phyloP scores from a whole-genome alignment of 805 yeast species.

The Lipomyces yamadae region DNA sequence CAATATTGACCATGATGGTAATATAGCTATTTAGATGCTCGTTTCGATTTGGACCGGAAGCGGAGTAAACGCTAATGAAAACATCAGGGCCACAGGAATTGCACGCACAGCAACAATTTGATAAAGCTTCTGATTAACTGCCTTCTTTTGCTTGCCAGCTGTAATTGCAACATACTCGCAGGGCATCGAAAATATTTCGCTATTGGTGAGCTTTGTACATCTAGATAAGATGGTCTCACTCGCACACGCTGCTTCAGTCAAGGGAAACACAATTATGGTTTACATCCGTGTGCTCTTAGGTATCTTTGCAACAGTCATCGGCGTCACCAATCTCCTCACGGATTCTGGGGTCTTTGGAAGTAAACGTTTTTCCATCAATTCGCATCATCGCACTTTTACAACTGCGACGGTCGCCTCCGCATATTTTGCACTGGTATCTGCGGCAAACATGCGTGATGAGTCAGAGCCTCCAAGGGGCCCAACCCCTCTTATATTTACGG shows the following conservation, averaged over 20 bases:
- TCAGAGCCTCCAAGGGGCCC: neutral
- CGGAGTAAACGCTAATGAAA: neutral
- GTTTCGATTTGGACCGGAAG: neutral
- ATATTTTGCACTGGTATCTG: neutral
- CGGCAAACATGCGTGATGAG: neutral
- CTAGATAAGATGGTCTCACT: neutral
- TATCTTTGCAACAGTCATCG: conserved; percentile 6
- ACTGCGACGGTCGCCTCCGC: conserved; percentile 2
- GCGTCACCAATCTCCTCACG: conserved; percentile 6
- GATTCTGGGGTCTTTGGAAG: conserved; percentile 11
- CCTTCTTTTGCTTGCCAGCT: neutral
- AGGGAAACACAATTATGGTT: neutral
- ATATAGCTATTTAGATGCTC: too few species aligned
- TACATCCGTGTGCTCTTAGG: conserved; percentile 8
- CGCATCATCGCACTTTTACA: neutral
- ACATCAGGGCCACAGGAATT: neutral
- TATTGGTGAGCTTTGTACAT: neutral
- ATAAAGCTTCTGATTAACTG: neutral
- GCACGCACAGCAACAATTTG: neutral
- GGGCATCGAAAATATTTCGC: neutral
- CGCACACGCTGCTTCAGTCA: conserved; percentile 2
- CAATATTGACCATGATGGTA: too few species aligned
- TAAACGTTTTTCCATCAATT: neutral
- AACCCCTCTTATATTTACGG: conserved; percentile 5
- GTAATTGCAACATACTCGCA: neutral